Percentiles rank a stretch among this genome's conserved stretches.
These are phyloP conservation scores for Hypoxylon sp. DNA, from an alignment of 2,329 filamentous ascomycete genomes.

Conservation along the genomic window DNA sequence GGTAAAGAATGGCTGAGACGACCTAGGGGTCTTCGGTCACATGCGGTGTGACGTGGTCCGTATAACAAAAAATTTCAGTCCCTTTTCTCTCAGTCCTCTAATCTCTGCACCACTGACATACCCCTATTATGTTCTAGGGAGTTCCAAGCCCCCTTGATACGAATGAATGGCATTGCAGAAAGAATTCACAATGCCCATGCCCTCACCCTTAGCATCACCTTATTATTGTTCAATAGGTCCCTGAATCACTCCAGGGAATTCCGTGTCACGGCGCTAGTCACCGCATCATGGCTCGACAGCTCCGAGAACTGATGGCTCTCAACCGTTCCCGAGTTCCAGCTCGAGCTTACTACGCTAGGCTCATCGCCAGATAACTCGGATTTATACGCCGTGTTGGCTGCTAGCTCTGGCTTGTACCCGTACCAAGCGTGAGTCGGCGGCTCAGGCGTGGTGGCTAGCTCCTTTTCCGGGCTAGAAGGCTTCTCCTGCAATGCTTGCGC, in stretches of 20 bases:
- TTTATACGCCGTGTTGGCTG: conserved; percentile 31
- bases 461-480: conserved; percentile 17
- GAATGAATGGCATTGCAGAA: no score
- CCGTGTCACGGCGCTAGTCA: conserved; percentile 3
- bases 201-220: no score
- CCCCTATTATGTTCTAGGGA: no score
- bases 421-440: conserved; percentile 28
- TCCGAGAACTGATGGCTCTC: conserved; percentile 11
- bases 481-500: conserved; percentile 11
- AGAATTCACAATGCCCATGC: no score
- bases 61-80: no score
- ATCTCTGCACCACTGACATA: no score
- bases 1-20: no score
- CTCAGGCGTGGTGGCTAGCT: conserved; percentile 4
- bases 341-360: conserved; percentile 10
- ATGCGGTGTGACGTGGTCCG: no score
- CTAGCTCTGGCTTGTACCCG: conserved; percentile 36
- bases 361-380: conserved; percentile 31
- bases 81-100: no score
- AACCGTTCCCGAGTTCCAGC: conserved; percentile 20
- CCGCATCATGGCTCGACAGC: conserved; percentile 11
- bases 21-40: no score
- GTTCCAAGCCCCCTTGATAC: no score
- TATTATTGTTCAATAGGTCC: no score
- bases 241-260: conserved; percentile 2